Conservation (phyloP, 352 stramenopile species). For the Peronospora destructor region DNA sequence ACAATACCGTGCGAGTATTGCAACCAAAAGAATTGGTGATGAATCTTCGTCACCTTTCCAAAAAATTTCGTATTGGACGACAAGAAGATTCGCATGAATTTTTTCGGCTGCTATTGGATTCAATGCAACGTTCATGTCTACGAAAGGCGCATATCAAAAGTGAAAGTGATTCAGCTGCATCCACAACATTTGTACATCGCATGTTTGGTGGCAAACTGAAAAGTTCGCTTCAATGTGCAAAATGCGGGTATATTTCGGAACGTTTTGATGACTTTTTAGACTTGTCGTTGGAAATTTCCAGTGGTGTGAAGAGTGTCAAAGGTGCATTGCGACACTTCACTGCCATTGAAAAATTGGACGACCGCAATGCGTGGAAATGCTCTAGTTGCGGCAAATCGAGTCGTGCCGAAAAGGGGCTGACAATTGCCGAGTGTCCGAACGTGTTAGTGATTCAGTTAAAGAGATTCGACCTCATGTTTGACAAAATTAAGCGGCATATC, state of each 20-base stretch:
- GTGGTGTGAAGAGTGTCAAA: constrained; percentile 66
- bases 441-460: constrained; percentile 88
- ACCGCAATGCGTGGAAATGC: constrained; percentile 84
- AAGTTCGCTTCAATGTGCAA: constrained; percentile 78
- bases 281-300: constrained; percentile 81
- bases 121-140: constrained; percentile 76
- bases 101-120: constrained; percentile 82
- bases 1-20: constrained; percentile 37
- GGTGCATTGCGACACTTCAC: constrained; percentile 79
- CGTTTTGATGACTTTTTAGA: constrained; percentile 84
- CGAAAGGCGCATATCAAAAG: constrained; percentile 66
- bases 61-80: constrained; percentile 80
- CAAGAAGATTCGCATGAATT: constrained; percentile 92
- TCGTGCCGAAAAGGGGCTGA: constrained; percentile 76
- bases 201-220: constrained; percentile 83
- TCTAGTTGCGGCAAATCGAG: constrained; percentile 67
- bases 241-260: constrained; percentile 76
- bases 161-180: constrained; percentile 43
- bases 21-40: constrained; percentile 79
- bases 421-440: constrained; percentile 74
- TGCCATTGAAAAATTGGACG: constrained; percentile 74
- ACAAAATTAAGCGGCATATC: constrained; percentile 87
- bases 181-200: constrained; percentile 77
- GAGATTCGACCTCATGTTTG: constrained; percentile 80
- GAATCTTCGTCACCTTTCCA: constrained; percentile 80